Base-by-base conservation (phyloP, 2,329 filamentous ascomycete genomes). In the Penicillium sp. region DNA sequence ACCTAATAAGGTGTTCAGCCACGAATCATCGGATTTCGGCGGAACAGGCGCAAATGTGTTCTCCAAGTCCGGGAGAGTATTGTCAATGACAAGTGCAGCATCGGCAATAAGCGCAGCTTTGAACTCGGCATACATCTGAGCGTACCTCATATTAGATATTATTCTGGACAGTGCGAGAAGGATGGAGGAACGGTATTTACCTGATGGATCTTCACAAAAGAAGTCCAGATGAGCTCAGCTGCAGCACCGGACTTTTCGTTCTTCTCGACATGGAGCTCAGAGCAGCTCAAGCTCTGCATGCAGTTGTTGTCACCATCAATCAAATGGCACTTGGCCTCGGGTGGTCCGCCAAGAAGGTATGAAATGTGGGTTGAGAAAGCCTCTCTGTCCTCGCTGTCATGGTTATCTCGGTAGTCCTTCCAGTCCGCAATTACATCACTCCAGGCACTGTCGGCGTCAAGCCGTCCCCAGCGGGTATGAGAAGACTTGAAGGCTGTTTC, bases 11-110 rank as follows among this genome's bases (percentile, higher is more conserved):
- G 56, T 24, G 22, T 53, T 35, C 26, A 54, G 16, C 60, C 58
- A 63, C 7, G 33, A 48, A 3, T 58, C 24, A 21, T 63, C 52
- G 1, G 52, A 8, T 22, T 49, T n/a, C 2, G 58, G 60, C 3
- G 60, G 56, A 47, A 61, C 45, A 3, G 62, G 60, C 37, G 56
- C 58, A 54, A 65, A 63, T 43, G 44, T 59, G 22, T 65, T 57
- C 45, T 57, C 60, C 26, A 64, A 29, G 27, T 57, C 43, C 3
- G 52, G 31, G 9, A 64, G 52, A 31, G 29, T 13, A 11, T 16
- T 43, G 10, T 22, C 39, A 54, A 46, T 53, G 24, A 19, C 19
- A 42, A 49, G 11, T 37, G 50, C 31, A 27, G 45, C 45, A 11
- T 14, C 33, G 33, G 22, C 22, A 37, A 16, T n/a, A 31, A 13